A percentile compares a stretch with the other conserved stretches of the same genome.
These are phyloP conservation scores for Neolecta irregularis DNA, from an alignment of 1,139 yeast genomes.

Conservation along the genomic window DNA sequence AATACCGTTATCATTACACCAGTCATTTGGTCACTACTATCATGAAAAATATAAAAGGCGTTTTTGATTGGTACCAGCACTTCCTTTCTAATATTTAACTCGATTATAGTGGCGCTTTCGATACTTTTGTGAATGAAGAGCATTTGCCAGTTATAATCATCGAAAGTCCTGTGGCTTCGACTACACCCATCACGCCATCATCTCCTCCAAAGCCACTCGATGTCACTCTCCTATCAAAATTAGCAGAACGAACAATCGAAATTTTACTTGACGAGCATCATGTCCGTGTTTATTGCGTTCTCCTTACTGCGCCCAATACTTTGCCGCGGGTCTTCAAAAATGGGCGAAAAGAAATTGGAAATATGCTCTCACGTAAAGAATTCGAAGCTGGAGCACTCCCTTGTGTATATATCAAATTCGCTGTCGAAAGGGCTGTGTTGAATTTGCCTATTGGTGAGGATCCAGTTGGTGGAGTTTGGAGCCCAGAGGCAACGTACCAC, in stretches of 20 bases:
- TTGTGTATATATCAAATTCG: slow-evolving; percentile 71
- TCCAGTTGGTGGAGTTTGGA: slow-evolving; percentile 72
- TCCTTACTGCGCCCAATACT: slow-evolving; percentile 67
- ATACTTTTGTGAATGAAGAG: slow-evolving; percentile 68
- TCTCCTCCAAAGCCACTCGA: slow-evolving; percentile 31
- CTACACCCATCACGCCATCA: slow-evolving; percentile 22
- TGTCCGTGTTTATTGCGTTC: slow-evolving; percentile 65
- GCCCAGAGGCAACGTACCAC: slow-evolving; percentile 47
- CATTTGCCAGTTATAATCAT: slow-evolving; percentile 75
- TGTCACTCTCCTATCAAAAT: slow-evolving; percentile 4
- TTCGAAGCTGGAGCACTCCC: slow-evolving; percentile 63
- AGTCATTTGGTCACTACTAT: slow-evolving; percentile 69
- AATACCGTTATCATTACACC: slow-evolving; percentile 58
- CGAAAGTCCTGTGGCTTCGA: slow-evolving; percentile 60
- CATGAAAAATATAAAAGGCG: slow-evolving; percentile 65
- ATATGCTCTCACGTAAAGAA: slow-evolving; percentile 72
- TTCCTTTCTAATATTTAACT: slow-evolving; percentile 19
- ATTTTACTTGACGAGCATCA: slow-evolving; percentile 54
- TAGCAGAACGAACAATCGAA: slow-evolving; percentile 45
- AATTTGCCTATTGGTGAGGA: slow-evolving; percentile 60
- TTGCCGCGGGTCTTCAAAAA: slow-evolving; percentile 71
- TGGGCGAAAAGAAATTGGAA: slow-evolving; percentile 85
- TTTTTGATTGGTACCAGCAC: slow-evolving; percentile 57
- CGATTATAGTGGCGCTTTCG: slow-evolving; percentile 36
- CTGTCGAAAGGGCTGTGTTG: slow-evolving; percentile 48